These are phyloP conservation scores for Celoporthe dispersa DNA, from an alignment of 2,329 filamentous ascomycete genomes.

Conservation along the genomic window DNA sequence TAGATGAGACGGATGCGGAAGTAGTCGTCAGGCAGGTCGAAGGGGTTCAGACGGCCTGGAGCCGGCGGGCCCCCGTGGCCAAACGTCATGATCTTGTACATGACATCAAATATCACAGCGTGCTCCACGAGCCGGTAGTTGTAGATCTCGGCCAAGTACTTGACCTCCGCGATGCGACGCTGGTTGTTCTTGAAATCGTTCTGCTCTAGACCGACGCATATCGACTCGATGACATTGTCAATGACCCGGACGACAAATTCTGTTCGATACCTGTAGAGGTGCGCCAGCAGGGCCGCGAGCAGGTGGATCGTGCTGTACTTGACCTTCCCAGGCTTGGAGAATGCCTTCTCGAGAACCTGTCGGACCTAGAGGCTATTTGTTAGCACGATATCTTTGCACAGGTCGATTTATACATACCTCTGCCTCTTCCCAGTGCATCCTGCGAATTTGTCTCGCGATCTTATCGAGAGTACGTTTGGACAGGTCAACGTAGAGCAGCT, in stretches of 20 bases:
- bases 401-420: conserved; percentile 57
- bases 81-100: conserved; percentile 94
- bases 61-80: conserved; percentile 85
- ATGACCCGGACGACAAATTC: conserved; percentile 90
- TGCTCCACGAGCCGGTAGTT: conserved; percentile 98
- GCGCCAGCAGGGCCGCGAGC: conserved; percentile 85
- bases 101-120: conserved; percentile 88
- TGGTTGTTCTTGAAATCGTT: conserved; percentile 99
- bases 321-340: conserved; percentile 94
- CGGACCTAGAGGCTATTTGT: conserved; percentile 49
- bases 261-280: conserved; percentile 89
- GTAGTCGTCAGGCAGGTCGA: conserved; percentile 92
- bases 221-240: conserved; percentile 87
- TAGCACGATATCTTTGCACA: conserved; percentile 28
- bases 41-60: conserved; percentile 73
- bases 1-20: conserved; percentile 92
- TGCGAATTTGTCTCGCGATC: conserved; percentile 89
- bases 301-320: conserved; percentile 97
- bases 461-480: conserved; percentile 94
- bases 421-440: conserved; percentile 95
- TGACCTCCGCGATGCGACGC: conserved; percentile 90
- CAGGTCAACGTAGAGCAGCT: conserved; percentile 90
- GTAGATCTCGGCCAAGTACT: conserved; percentile 95
- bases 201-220: conserved; percentile 85
- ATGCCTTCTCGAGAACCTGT: conserved; percentile 75